Evolutionary conservation across 371 early-diverging fungal genomes (phyloP).

Genomic region (Blastocladiella emersonii): DNA sequence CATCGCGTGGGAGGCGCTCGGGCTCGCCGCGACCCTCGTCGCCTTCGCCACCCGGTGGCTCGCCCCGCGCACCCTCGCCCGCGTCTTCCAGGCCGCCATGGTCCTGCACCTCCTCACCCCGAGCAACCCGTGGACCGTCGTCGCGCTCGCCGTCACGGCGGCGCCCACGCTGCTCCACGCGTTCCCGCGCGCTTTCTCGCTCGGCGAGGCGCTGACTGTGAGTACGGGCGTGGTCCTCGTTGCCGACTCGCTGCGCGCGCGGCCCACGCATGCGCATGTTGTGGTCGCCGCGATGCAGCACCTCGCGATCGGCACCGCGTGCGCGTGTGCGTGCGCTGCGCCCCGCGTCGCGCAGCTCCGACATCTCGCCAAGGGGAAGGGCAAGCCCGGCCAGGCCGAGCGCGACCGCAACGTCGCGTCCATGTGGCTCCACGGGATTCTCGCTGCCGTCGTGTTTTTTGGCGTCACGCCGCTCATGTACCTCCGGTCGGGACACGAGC

Average conservation of each 20-base stretch:
- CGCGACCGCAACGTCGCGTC: neutral
- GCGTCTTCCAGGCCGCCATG: neutral
- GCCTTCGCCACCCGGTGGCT: neutral
- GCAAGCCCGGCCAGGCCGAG: neutral
- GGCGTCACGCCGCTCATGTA: neutral
- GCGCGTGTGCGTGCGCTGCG: neutral
- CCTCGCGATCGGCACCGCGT: neutral
- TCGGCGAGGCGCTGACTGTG: neutral
- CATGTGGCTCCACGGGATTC: neutral
- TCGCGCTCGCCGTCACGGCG: neutral
- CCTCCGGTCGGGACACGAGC: neutral
- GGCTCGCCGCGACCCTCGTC: neutral
- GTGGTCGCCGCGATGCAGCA: neutral
- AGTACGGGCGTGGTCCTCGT: neutral
- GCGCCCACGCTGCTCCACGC: slow-evolving; percentile 2
- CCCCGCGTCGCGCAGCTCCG: neutral
- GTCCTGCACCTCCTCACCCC: neutral
- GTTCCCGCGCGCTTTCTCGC: neutral
- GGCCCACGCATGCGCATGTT: neutral
- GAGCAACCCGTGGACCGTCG: neutral
- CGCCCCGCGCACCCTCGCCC: neutral
- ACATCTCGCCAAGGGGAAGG: neutral
- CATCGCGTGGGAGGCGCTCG: neutral
- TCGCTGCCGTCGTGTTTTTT: neutral
- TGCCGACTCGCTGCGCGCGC: neutral